Conservation (phyloP, 1,139 yeast genomes). For the Keqinozyma sinolaborantium region DNA sequence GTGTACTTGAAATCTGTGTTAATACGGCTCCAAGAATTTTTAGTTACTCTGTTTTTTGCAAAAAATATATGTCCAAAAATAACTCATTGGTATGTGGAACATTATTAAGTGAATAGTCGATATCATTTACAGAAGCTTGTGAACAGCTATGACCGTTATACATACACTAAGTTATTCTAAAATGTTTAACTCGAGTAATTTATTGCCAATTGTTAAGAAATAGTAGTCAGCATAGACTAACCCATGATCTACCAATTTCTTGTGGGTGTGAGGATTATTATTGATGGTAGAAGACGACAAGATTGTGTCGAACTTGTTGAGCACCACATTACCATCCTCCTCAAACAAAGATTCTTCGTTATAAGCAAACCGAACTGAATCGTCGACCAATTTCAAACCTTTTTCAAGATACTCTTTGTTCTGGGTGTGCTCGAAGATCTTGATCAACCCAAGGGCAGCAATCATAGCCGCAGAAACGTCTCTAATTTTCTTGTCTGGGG, state of each 20-base stretch:
- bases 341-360: slow-evolving; percentile 6
- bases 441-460: slow-evolving; percentile 19
- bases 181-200: slow-evolving; percentile 19
- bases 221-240: slow-evolving; percentile 24
- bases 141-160: no score
- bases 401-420: slow-evolving; percentile 7
- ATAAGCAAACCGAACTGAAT: slow-evolving; percentile 6
- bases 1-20: no score
- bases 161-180: no score
- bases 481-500: slow-evolving; percentile 17
- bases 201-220: slow-evolving; percentile 19
- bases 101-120: no score
- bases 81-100: no score
- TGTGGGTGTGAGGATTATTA: slow-evolving; percentile 15
- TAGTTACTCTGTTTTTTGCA: no score
- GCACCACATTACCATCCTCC: slow-evolving; percentile 10
- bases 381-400: slow-evolving; percentile 9
- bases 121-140: no score
- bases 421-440: slow-evolving; percentile 14
- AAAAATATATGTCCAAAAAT: no score
- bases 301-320: slow-evolving; percentile 16
- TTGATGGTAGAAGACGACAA: slow-evolving; percentile 18
- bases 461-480: slow-evolving; percentile 24
- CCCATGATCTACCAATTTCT: slow-evolving; percentile 15
- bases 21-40: no score